phyloP scores from a whole-genome alignment of 2,329 filamentous ascomycete species.

The Fusarium sp. region DNA sequence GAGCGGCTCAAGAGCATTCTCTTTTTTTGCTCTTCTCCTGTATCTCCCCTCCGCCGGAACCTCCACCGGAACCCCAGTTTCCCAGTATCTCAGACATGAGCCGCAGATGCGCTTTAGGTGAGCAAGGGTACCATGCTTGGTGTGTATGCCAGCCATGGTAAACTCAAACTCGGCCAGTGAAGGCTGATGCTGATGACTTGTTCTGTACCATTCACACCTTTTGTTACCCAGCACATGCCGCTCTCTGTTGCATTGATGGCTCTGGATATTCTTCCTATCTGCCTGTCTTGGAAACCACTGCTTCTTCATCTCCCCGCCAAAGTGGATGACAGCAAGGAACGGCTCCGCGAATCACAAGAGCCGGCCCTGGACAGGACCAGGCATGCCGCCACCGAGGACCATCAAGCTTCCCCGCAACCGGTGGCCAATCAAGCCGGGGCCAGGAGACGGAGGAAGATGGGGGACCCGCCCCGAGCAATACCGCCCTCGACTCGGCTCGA shows the following conservation, averaged over 20 bases:
- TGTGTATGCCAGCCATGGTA: not conserved
- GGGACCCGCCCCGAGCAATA: constrained; percentile 22
- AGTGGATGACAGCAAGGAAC: constrained; percentile 34
- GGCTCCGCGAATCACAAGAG: constrained; percentile 42
- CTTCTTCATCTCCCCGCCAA: constrained; percentile 23
- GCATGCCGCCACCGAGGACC: constrained; percentile 31
- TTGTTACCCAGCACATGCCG: not conserved
- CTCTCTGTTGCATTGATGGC: not conserved
- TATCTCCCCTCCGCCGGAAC: constrained; percentile 26
- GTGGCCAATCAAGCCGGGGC: constrained; percentile 37
- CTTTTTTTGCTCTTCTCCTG: not conserved
- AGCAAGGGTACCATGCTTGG: constrained; percentile 15
- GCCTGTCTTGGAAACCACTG: not conserved
- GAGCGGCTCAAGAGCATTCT: constrained; percentile 25
- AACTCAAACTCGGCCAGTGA: not conserved
- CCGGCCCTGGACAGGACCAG: constrained; percentile 30
- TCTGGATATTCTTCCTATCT: not conserved
- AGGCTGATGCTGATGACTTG: not conserved
- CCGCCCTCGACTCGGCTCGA: constrained; percentile 8
- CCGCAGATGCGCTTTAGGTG: constrained; percentile 18
- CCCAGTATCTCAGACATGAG: constrained; percentile 4
- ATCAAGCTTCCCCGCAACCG: constrained; percentile 43
- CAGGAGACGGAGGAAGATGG: constrained; percentile 9
- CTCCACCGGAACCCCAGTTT: constrained; percentile 13
- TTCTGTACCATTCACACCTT: not conserved